A percentile compares a stretch with the other conserved stretches of the same genome.
phyloP scores from a whole-genome alignment of 306 rosid species.

The Lablab purpureus region DNA sequence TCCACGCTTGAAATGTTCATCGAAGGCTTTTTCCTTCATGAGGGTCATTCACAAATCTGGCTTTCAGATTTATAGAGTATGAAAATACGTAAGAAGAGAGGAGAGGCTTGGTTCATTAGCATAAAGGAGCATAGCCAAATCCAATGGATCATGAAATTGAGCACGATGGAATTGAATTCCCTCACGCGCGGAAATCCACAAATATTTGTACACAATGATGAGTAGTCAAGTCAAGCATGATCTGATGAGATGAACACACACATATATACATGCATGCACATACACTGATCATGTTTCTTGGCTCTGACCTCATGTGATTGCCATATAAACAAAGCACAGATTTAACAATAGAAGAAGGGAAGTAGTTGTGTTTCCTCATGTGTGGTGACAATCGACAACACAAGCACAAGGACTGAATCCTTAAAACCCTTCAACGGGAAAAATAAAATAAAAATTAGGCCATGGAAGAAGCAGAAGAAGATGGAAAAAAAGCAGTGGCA shows the following conservation, averaged over 20 bases:
- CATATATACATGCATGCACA: neutral
- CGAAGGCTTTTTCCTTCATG: neutral
- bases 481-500: neutral
- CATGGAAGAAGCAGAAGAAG: neutral
- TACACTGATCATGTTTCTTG: neutral
- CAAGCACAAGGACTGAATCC: constrained; percentile 34
- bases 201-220: constrained; percentile 14
- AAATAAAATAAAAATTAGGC: neutral
- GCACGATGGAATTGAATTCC: constrained; percentile 11
- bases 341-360: constrained; percentile 16
- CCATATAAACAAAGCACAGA: constrained; percentile 5
- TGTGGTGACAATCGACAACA: constrained; percentile 45
- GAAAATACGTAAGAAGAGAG: neutral
- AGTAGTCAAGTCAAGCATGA: constrained; percentile 28
- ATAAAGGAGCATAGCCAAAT: neutral
- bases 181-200: constrained; percentile 20
- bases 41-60: neutral
- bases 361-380: constrained; percentile 39
- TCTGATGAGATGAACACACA: neutral
- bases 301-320: neutral
- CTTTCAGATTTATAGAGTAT: neutral
- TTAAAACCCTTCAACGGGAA: constrained; percentile 45
- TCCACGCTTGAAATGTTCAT: neutral
- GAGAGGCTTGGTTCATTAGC: neutral
- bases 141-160: constrained; percentile 36